Base-by-base conservation (phyloP, 169 alveolate genomes). In the Toxoplasma gondii region DNA sequence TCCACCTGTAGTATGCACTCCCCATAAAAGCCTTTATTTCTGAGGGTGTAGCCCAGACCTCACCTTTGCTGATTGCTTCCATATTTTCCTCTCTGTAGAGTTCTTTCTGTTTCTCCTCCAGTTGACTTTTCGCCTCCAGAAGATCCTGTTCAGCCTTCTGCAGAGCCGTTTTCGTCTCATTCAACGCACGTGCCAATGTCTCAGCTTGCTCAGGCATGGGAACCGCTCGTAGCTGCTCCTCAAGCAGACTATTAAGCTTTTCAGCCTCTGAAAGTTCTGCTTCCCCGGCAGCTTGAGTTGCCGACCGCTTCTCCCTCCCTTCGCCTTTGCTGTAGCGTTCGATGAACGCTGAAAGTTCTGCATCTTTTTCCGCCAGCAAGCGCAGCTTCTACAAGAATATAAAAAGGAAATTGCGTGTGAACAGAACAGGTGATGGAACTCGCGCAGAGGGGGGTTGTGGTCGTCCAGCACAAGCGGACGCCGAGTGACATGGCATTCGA, bases 301-400 rank as follows among this genome's bases (percentile, higher is more conserved):
- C 78, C 24, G 78, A 2, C 34, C 78, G 7, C 78, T 64, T 64
- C 78, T 29, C 36, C 12, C 78, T 64, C 78, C 36, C 78, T 64
- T 64, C 84, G 34, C 36, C 78, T 64, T 64, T 44, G 34, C 49
- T 74, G 84, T 74, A 38, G 22, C 45, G 84, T 49, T 74, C 84
- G 27, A 74, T 74, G 45, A 74, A 74, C 17, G 41, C 45, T 16
- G 84, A 74, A 7, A 74, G 27, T 22, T 74, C 84, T 19, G 84
- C 45, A 74, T 74, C 84, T 74, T 38, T n/a, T 34, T 7, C 84
- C 22, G 84, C 84, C 39, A 74, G 84, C 84, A 74, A 44, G 49
- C 84, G 84, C 41, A 74, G 84, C 41, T 74, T 74, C 84, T 74
- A 38, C 45, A 74, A 38, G 17, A 74, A 74, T 74, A 38, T 34